phyloP scores from a whole-genome alignment of 2,329 filamentous ascomycete species.

The Metarhizium humberi region DNA sequence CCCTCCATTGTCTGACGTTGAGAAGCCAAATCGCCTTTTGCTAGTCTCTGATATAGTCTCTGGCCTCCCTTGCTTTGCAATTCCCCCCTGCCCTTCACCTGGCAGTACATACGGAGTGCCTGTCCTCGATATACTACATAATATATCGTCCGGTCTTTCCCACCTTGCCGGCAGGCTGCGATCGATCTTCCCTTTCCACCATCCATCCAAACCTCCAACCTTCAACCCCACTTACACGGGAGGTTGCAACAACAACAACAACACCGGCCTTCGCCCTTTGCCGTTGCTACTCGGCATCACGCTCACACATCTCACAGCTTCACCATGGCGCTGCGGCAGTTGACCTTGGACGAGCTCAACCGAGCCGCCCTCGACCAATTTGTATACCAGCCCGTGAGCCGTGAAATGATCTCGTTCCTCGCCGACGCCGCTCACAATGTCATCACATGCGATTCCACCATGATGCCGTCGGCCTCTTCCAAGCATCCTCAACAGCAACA shows the following conservation, averaged over 20 bases:
- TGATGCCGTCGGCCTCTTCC: slow-evolving; percentile 37
- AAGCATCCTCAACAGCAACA: slow-evolving; percentile 9
- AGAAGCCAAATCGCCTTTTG: slow-evolving; percentile 1
- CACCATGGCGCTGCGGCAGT: slow-evolving; percentile 38
- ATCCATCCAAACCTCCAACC: background rate
- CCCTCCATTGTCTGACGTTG: slow-evolving; percentile 11
- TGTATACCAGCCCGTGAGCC: slow-evolving; percentile 65
- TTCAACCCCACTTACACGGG: slow-evolving; percentile 3
- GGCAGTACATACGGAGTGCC: too few relatives aligned
- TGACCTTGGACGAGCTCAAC: slow-evolving; percentile 51
- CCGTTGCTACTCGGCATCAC: background rate
- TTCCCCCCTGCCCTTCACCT: slow-evolving; percentile 12
- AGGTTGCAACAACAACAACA: background rate
- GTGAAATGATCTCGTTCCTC: slow-evolving; percentile 70
- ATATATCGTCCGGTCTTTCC: slow-evolving; percentile 3
- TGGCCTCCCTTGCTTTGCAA: slow-evolving; percentile 10
- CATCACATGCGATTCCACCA: slow-evolving; percentile 64
- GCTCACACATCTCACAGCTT: background rate
- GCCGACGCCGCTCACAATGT: slow-evolving; percentile 66
- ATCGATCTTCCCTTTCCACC: background rate
- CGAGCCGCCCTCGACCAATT: slow-evolving; percentile 70
- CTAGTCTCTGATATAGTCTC: slow-evolving; percentile 13
- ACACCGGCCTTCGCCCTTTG: slow-evolving; percentile 2
- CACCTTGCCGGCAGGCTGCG: background rate
- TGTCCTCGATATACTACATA: slow-evolving; percentile 8